Conservation (phyloP, 148 eudicot genomes). For the Chenopodium suecicum region DNA sequence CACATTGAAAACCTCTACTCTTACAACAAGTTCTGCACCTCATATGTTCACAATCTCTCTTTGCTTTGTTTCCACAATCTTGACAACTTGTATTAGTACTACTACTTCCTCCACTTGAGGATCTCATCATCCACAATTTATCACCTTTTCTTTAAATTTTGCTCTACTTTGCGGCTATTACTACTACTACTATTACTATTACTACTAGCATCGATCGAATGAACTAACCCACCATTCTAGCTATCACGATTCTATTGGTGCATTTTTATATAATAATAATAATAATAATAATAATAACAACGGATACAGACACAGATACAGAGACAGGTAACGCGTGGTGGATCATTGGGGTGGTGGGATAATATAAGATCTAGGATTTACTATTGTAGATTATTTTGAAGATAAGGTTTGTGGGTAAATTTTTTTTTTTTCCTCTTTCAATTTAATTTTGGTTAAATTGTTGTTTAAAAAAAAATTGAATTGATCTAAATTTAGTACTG, state of each 20-base stretch:
- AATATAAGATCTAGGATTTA: conserved; percentile 20
- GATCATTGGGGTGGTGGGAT: conserved; percentile 1
- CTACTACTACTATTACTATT: too few relatives aligned
- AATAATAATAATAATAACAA: neutral
- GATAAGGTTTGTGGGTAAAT: neutral
- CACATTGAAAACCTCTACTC: conserved; percentile 58
- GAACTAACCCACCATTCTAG: neutral
- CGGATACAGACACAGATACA: neutral
- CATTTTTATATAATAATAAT: neutral
- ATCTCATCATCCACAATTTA: conserved; percentile 10
- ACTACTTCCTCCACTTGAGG: conserved; percentile 18
- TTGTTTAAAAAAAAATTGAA: neutral
- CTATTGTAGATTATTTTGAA: conserved; percentile 19
- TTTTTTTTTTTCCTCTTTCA: neutral
- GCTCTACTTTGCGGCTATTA: too few relatives aligned
- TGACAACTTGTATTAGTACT: conserved; percentile 42
- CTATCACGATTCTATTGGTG: neutral
- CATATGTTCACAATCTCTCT: conserved; percentile 51
- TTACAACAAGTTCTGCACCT: conserved; percentile 78
- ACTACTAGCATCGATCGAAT: neutral
- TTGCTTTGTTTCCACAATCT: conserved; percentile 82
- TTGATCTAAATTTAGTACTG: neutral
- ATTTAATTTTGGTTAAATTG: neutral
- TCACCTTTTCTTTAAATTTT: too few relatives aligned
- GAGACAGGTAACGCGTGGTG: neutral